phyloP scores from a whole-genome alignment of 805 yeast species.

The Cephaloascus fragrans region DNA sequence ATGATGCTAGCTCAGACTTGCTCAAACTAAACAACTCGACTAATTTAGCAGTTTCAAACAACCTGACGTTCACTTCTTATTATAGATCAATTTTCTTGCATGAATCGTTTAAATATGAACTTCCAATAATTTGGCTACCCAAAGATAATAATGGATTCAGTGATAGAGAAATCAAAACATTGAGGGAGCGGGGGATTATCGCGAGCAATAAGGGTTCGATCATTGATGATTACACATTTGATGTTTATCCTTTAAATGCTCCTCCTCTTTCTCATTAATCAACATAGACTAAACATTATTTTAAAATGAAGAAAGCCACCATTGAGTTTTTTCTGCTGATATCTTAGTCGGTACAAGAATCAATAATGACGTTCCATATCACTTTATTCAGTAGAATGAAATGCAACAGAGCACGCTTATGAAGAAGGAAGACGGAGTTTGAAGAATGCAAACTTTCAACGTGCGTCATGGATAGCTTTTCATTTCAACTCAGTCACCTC shows the following conservation, averaged over 20 bases:
- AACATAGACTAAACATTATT: too few relatives aligned
- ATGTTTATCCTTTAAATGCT: background rate
- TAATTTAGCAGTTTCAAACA: background rate
- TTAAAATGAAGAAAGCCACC: too few relatives aligned
- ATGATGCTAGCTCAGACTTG: conserved; percentile 6
- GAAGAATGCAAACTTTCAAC: too few relatives aligned
- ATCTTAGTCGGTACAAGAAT: too few relatives aligned
- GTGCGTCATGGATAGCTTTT: too few relatives aligned
- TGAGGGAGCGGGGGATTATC: background rate
- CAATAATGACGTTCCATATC: too few relatives aligned
- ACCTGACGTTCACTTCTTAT: background rate
- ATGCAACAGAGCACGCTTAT: too few relatives aligned
- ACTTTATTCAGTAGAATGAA: too few relatives aligned
- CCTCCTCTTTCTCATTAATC: too few relatives aligned
- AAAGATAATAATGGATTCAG: conserved; percentile 1
- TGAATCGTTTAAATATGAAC: conserved; percentile 25
- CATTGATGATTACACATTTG: background rate
- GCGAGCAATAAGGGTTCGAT: background rate
- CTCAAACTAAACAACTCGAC: conserved; percentile 1
- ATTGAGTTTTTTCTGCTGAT: too few relatives aligned
- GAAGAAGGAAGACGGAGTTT: too few relatives aligned
- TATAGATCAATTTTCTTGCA: conserved; percentile 16
- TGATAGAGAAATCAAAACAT: background rate
- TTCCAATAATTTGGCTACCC: conserved; percentile 30
- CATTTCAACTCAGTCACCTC: too few relatives aligned